These are phyloP conservation scores for Aureobasidium namibiae DNA, from an alignment of 2,329 filamentous ascomycete genomes.

Conservation along the genomic window DNA sequence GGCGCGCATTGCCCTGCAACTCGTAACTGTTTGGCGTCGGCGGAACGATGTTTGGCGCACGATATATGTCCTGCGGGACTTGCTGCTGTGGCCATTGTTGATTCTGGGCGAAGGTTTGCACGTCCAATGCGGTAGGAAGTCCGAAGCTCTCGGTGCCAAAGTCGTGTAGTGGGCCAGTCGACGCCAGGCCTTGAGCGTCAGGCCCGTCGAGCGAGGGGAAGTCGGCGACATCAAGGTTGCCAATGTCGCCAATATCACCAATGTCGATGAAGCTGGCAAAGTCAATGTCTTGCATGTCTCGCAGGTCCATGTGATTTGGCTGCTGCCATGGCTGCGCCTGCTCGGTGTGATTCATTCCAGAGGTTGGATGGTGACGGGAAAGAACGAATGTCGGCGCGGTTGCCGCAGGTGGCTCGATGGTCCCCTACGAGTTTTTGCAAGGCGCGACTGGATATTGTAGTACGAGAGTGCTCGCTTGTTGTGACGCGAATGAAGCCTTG, in stretches of 20 bases:
- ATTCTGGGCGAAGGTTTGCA: background rate
- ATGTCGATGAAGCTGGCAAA: slow-evolving; percentile 37
- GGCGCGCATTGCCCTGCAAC: slow-evolving; percentile 52
- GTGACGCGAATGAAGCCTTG: background rate
- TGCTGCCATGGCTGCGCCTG: slow-evolving; percentile 30
- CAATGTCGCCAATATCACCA: slow-evolving; percentile 34
- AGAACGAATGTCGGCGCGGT: background rate
- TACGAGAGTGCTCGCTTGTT: slow-evolving; percentile 1
- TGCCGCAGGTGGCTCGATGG: slow-evolving; percentile 16
- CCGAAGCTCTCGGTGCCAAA: slow-evolving; percentile 23
- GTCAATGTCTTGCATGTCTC: slow-evolving; percentile 34
- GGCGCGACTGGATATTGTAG: background rate
- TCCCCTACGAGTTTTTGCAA: background rate
- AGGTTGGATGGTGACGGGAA: background rate
- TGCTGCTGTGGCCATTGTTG: slow-evolving; percentile 26
- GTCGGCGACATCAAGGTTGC: slow-evolving; percentile 26
- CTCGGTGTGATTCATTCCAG: slow-evolving; percentile 21
- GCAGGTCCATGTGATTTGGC: slow-evolving; percentile 31
- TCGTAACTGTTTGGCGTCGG: slow-evolving; percentile 77
- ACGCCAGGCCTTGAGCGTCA: slow-evolving; percentile 15
- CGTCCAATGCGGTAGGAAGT: slow-evolving; percentile 15
- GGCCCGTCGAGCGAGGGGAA: slow-evolving; percentile 15
- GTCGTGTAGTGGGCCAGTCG: slow-evolving; percentile 20
- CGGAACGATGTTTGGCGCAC: slow-evolving; percentile 48
- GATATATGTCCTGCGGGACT: slow-evolving; percentile 26